These are phyloP conservation scores for Fragaria iinumae DNA, from an alignment of 306 rosid genomes.

Conservation along the genomic window DNA sequence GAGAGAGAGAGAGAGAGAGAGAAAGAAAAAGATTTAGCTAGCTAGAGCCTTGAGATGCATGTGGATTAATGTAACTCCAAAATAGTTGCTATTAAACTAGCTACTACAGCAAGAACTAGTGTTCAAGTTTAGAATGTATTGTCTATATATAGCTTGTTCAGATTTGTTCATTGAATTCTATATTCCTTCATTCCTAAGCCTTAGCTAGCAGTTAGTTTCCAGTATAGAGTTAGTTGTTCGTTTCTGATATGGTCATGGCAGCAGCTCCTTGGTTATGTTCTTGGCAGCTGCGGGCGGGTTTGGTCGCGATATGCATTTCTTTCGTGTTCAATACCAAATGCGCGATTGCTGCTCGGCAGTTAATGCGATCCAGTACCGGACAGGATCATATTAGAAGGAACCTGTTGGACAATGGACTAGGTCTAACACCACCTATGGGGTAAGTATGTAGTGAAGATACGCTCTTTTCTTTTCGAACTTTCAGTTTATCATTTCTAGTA, in stretches of 20 bases:
- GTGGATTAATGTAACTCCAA: not conserved
- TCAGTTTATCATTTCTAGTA: not conserved
- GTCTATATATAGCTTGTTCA: not conserved
- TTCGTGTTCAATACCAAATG: not conserved
- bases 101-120: not conserved
- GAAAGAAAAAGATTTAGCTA: not conserved
- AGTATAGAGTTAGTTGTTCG: not conserved
- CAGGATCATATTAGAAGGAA: not conserved
- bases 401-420: conserved; percentile 1
- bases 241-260: not conserved
- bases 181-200: not conserved
- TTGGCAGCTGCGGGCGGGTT: not conserved
- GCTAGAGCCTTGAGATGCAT: not conserved
- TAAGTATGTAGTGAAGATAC: not conserved
- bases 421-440: conserved; percentile 12
- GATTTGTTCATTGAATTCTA: not conserved
- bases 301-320: not conserved
- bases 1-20: not conserved
- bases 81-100: not conserved
- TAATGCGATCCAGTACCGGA: not conserved
- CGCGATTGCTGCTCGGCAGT: not conserved
- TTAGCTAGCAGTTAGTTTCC: not conserved
- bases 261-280: not conserved
- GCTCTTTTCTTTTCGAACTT: not conserved
- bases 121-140: not conserved